phyloP scores from a whole-genome alignment of 2,329 filamentous ascomycete species.

The Colletotrichum siamense region DNA sequence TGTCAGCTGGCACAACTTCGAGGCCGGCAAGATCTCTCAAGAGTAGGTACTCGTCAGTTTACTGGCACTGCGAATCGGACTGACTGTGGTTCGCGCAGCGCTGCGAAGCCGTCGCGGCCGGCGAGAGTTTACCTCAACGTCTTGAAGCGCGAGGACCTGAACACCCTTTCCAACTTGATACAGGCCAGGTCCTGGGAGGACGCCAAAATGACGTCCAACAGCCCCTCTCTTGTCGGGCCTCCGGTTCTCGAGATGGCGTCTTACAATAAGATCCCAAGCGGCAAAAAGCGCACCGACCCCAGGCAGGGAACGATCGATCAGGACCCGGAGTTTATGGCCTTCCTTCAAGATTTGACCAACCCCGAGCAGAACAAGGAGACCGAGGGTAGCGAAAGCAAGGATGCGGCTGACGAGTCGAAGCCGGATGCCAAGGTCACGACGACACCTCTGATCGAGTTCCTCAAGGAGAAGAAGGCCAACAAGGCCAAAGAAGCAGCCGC shows the following conservation, averaged over 20 bases:
- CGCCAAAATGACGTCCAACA: conserved; percentile 76
- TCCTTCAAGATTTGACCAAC: conserved; percentile 86
- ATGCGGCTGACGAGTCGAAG: conserved; percentile 52
- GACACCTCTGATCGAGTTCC: conserved; percentile 87
- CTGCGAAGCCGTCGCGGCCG: conserved; percentile 84
- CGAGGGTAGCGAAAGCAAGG: conserved; percentile 47
- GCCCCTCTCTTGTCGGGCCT: conserved; percentile 75
- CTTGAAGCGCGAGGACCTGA: conserved; percentile 71
- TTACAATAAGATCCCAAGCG: conserved; percentile 81
- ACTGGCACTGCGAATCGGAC: background rate
- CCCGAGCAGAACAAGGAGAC: conserved; percentile 56
- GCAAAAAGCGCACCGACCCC: conserved; percentile 77
- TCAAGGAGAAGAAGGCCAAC: conserved; percentile 90
- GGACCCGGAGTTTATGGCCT: conserved; percentile 93
- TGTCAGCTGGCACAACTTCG: conserved; percentile 81
- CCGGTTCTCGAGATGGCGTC: conserved; percentile 83
- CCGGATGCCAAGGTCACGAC: conserved; percentile 71
- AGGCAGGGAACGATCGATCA: conserved; percentile 96
- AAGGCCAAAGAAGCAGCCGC: conserved; percentile 63
- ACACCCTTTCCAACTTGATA: conserved; percentile 72
- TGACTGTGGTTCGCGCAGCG: conserved; percentile 48
- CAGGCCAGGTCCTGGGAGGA: conserved; percentile 78
- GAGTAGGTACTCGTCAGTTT: conserved; percentile 65
- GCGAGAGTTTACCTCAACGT: conserved; percentile 85
- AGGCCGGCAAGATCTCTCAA: conserved; percentile 74